phyloP scores from a whole-genome alignment of 2,329 filamentous ascomycete genomes.

The Aspergillus eucalypticola region DNA sequence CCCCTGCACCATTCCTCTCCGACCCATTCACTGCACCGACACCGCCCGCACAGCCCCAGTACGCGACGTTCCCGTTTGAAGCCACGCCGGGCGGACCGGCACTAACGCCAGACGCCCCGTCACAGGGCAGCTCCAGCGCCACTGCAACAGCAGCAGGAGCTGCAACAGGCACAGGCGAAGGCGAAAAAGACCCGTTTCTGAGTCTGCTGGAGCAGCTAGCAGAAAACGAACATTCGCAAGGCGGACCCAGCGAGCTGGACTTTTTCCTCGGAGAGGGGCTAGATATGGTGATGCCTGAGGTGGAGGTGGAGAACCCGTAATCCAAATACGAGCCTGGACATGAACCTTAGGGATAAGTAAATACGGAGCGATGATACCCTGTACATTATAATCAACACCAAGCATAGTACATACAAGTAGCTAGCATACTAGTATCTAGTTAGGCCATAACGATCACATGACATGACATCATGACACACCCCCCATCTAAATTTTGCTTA shows the following conservation, averaged over 20 bases:
- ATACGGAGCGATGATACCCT: conserved; percentile 3
- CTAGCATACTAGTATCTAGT: neutral
- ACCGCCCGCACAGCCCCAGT: conserved; percentile 34
- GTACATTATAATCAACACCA: neutral
- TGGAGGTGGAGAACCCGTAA: neutral
- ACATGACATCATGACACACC: conserved; percentile 8
- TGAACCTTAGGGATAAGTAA: neutral
- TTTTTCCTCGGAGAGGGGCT: conserved; percentile 63
- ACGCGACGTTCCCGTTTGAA: conserved; percentile 44
- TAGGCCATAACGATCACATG: neutral
- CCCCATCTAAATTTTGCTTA: neutral
- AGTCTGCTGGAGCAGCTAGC: conserved; percentile 78
- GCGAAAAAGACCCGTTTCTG: conserved; percentile 80
- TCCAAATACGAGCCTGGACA: neutral
- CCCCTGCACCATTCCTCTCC: conserved; percentile 36
- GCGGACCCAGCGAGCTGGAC: conserved; percentile 72
- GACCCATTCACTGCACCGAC: conserved; percentile 32
- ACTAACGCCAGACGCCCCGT: conserved; percentile 46
- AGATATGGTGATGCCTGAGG: conserved; percentile 7
- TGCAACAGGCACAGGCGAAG: conserved; percentile 42
- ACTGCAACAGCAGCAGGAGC: conserved; percentile 28
- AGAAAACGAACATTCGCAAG: conserved; percentile 70
- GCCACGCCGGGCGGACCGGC: conserved; percentile 22
- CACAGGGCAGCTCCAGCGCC: conserved; percentile 32
- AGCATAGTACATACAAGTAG: neutral